A percentile compares a stretch with the other conserved stretches of the same genome.
phyloP scores from a whole-genome alignment of 31 red algal species.

The Porphyra umbilicalis region DNA sequence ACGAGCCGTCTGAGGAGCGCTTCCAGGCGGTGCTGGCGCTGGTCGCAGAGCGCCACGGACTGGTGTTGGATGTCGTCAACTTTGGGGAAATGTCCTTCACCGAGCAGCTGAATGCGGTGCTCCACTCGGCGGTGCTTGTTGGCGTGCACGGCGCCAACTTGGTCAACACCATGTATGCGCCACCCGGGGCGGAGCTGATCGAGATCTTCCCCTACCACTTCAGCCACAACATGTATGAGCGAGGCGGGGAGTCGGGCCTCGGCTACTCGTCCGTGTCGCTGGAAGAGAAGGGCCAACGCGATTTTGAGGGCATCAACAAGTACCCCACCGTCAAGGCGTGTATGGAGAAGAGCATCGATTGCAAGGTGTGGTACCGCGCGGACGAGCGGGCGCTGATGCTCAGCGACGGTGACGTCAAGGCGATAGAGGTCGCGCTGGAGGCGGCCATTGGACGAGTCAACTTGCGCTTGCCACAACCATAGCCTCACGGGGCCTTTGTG shows the following conservation, averaged over 20 bases:
- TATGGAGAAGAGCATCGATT: not conserved
- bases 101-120: not conserved
- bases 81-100: not conserved
- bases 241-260: not conserved
- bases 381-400: not conserved
- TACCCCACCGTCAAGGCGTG: not conserved
- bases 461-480: too few relatives aligned
- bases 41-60: not conserved
- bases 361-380: conserved; percentile 6
- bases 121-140: not conserved
- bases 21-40: not conserved
- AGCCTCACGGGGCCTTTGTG: too few relatives aligned
- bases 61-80: not conserved
- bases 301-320: not conserved
- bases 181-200: not conserved
- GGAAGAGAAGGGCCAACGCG: not conserved
- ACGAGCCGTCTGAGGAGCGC: not conserved
- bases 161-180: conserved; percentile 1
- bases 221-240: not conserved
- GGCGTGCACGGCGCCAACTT: conserved; percentile 4
- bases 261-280: not conserved
- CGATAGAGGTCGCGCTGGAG: not conserved
- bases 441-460: too few relatives aligned
- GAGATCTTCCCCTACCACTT: not conserved
- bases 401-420: not conserved